phyloP scores from a whole-genome alignment of 163 green algal species.

The Chloromonas sp. region DNA sequence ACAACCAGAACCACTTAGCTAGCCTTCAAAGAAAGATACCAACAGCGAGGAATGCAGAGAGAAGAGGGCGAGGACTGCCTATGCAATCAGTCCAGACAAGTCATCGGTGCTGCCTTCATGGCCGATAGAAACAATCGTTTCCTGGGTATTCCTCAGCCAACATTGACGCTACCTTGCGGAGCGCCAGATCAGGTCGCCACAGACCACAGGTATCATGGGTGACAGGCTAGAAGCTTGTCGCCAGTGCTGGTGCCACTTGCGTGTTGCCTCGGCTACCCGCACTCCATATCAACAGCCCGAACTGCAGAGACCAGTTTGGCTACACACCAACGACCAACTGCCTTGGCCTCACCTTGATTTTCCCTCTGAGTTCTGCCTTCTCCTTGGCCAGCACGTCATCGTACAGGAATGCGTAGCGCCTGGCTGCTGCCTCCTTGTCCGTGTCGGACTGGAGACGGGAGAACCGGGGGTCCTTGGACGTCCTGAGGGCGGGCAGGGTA shows the following conservation, averaged over 20 bases:
- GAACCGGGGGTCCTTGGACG: slow-evolving; percentile 68
- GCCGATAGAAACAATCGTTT: too few relatives aligned
- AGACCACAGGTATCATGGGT: too few relatives aligned
- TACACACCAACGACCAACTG: neutral
- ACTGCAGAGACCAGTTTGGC: neutral
- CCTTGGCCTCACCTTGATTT: neutral
- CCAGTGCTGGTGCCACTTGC: neutral
- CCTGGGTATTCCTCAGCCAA: too few relatives aligned
- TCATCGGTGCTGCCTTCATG: too few relatives aligned
- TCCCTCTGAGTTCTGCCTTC: slow-evolving; percentile 12
- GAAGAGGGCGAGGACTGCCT: too few relatives aligned
- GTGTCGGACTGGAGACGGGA: neutral
- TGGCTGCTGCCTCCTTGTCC: slow-evolving; percentile 20
- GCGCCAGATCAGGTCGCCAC: too few relatives aligned
- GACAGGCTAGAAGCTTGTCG: too few relatives aligned
- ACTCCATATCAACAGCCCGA: neutral
- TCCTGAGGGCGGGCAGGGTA: slow-evolving; percentile 21
- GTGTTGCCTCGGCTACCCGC: neutral
- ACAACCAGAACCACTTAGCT: too few relatives aligned
- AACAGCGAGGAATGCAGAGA: too few relatives aligned
- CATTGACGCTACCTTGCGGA: too few relatives aligned
- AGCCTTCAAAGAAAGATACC: too few relatives aligned
- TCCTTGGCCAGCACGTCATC: slow-evolving; percentile 77
- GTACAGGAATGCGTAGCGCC: slow-evolving; percentile 82
- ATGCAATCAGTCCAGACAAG: too few relatives aligned